Base-by-base conservation (phyloP, 2,329 filamentous ascomycete genomes). In the Coleophoma cylindrospora region DNA sequence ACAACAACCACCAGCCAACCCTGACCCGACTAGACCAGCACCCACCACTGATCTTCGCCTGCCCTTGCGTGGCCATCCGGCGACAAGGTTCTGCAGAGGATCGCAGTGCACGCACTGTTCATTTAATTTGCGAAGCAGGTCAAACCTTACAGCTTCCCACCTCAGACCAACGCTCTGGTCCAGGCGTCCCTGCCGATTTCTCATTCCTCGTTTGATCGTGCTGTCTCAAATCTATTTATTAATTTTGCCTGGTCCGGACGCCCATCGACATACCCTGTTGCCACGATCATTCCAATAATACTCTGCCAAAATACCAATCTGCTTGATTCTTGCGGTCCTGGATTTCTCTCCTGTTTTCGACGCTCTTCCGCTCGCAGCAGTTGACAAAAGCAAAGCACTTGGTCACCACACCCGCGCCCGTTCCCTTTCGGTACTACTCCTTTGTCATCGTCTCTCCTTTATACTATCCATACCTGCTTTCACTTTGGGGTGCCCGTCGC, bases 401-500 rank as follows among this genome's bases (percentile, higher is more conserved):
- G 27, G 27, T 27, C 27, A 27, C 27, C 27, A 27, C 27, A 27
- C 27, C 27, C 27, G 27, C 27, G 9, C 4, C 27, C 14, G 14
- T 19, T 41, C 40, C 40, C 17, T 13, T 32, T 11, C 19, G 15
- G 21, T 12, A 32, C 22, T 32, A 44, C 22, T 21, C 15, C 19
- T 27, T 32, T 32, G 41, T 27, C 19, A 32, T n/a, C 41, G 22
- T 33, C 41, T 27, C 27, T 27, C 27, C 27, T 27, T 27, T 27
- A 27, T 27, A 27, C 27, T 10, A 27, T 27, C 27, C 9, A 10
- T 27, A 27, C 9, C 47, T 40, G 22, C 17, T 43, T 40, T 40
- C 19, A 45, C 37, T 54, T 48, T 51, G 49, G 49, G 50, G 46
- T 47, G 48, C 50, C 51, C 49, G 50, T 40, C 50, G 55, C 50